Percentiles rank a stretch among this genome's conserved stretches.
Conservation (phyloP, 306 rosid species). For the Sechiopsis laciniata region DNA sequence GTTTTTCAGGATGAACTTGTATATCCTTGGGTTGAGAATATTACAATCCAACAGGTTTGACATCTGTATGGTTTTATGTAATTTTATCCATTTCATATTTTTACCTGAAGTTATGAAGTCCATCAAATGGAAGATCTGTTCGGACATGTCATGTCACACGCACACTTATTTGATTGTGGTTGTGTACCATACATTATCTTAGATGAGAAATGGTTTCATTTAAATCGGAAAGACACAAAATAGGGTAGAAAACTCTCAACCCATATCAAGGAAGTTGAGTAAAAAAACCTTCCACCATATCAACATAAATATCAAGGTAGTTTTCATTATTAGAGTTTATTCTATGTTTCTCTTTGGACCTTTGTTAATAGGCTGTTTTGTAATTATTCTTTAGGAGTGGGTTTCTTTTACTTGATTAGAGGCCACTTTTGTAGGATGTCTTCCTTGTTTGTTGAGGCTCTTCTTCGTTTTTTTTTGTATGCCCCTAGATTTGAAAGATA, state of each 20-base stretch:
- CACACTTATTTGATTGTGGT: not conserved
- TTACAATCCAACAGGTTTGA: slow-evolving; percentile 53
- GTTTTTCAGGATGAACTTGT: slow-evolving; percentile 45
- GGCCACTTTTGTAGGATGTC: no score
- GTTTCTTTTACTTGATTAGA: no score
- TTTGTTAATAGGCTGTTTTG: no score
- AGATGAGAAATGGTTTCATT: not conserved
- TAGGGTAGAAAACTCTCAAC: not conserved
- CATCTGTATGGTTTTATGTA: slow-evolving; percentile 7
- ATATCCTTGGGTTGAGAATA: slow-evolving; percentile 61
- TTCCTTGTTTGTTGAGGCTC: no score
- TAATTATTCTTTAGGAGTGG: no score
- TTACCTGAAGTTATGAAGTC: slow-evolving; percentile 9
- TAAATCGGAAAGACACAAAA: not conserved
- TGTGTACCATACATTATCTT: not conserved
- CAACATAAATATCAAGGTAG: no score
- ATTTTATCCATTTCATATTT: slow-evolving; percentile 7
- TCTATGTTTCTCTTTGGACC: no score
- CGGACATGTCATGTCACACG: not conserved
- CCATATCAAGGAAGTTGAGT: not conserved
- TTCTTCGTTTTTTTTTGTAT: no score
- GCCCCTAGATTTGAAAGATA: not conserved
- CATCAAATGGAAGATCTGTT: not conserved
- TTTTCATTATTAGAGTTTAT: no score
- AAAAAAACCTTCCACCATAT: not conserved